Conservation (phyloP, 306 rosid genomes). For the Rubus idaeus region DNA sequence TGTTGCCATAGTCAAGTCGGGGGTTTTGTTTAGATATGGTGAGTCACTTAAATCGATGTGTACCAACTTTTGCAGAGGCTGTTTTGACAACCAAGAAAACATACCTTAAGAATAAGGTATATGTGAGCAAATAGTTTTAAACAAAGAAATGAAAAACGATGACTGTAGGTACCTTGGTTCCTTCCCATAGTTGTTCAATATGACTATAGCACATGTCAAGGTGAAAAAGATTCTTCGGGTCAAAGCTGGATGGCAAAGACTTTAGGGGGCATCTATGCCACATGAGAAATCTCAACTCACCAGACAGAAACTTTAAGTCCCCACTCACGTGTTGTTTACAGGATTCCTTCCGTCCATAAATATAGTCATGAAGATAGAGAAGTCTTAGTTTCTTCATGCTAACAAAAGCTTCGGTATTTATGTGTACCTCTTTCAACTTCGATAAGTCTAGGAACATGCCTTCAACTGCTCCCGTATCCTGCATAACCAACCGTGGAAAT, state of each 20-base stretch:
- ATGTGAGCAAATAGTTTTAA: no score
- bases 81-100: neutral
- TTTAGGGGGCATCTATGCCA: conserved; percentile 25
- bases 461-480: conserved; percentile 23
- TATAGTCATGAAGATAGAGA: neutral
- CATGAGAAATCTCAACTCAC: conserved; percentile 13
- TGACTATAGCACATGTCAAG: conserved; percentile 15
- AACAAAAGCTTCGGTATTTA: conserved; percentile 25
- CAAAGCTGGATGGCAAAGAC: neutral
- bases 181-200: conserved; percentile 14
- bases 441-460: conserved; percentile 6
- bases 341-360: no score
- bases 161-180: neutral
- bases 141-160: no score
- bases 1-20: conserved; percentile 13
- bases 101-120: no score
- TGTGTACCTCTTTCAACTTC: neutral
- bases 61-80: conserved; percentile 9
- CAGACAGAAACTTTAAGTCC: conserved; percentile 7
- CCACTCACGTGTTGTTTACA: neutral
- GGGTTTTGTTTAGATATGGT: conserved; percentile 4
- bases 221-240: conserved; percentile 17
- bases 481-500: neutral
- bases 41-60: conserved; percentile 1
- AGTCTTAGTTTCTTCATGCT: conserved; percentile 29